A percentile compares a stretch with the other conserved stretches of the same genome.
Evolutionary conservation across 2,329 filamentous ascomycete species (phyloP).

Genomic region (Ophiostoma sp.): DNA sequence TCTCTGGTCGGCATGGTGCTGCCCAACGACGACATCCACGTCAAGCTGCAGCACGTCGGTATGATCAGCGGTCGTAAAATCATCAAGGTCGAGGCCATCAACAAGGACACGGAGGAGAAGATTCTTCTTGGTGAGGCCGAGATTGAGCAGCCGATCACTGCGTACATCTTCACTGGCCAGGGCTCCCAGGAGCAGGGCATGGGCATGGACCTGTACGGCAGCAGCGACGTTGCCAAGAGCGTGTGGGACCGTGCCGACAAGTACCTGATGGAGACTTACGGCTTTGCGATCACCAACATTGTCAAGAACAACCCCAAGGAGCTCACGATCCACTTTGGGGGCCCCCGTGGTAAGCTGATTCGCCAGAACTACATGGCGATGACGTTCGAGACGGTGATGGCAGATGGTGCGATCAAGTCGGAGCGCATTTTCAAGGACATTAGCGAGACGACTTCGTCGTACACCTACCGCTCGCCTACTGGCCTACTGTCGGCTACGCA

Average conservation of each 20-base stretch:
- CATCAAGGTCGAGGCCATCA: slow-evolving; percentile 95
- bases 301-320: slow-evolving; percentile 99
- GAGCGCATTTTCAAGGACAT: slow-evolving; percentile 99
- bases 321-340: slow-evolving; percentile 96
- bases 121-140: slow-evolving; percentile 92
- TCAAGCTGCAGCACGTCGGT: slow-evolving; percentile 91
- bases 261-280: slow-evolving; percentile 98
- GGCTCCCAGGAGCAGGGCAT: slow-evolving; percentile 98
- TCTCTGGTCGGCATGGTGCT: slow-evolving; percentile 98
- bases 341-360: slow-evolving; percentile 92
- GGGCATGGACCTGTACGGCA: slow-evolving; percentile 98
- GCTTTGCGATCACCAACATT: slow-evolving; percentile 96
- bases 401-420: slow-evolving; percentile 90
- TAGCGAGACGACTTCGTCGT: slow-evolving; percentile 83
- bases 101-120: slow-evolving; percentile 94
- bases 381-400: slow-evolving; percentile 96
- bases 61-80: slow-evolving; percentile 99
- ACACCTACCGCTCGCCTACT: slow-evolving; percentile 93
- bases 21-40: slow-evolving; percentile 89
- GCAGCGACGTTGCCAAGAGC: slow-evolving; percentile 88
- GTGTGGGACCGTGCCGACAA: slow-evolving; percentile 98
- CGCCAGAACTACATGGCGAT: slow-evolving; percentile 99
- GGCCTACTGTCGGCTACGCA: slow-evolving; percentile 94
- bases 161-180: slow-evolving; percentile 97
- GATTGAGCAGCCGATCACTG: slow-evolving; percentile 92